Conservation (phyloP, 1,139 yeast species). For the Yamadazyma sp. region DNA sequence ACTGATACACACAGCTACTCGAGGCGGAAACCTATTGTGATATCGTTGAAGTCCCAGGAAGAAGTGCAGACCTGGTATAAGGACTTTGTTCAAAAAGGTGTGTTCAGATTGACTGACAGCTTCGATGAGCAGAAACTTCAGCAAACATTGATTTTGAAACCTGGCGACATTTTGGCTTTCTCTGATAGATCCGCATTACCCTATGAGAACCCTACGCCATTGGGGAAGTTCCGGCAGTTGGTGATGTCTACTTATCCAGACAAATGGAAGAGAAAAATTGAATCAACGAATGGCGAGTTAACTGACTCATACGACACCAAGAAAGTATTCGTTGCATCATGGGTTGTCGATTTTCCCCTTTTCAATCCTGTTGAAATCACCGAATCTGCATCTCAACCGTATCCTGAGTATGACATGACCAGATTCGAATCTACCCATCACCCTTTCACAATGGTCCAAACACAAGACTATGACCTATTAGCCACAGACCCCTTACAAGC, state of each 20-base stretch:
- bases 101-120: slow-evolving; percentile 16
- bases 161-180: slow-evolving; percentile 77
- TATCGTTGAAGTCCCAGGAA: slow-evolving; percentile 43
- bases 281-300: slow-evolving; percentile 17
- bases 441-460: slow-evolving; percentile 90
- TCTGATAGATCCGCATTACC: slow-evolving; percentile 64
- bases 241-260: slow-evolving; percentile 56
- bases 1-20: slow-evolving; percentile 50
- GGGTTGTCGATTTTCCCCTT: slow-evolving; percentile 91
- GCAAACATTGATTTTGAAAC: slow-evolving; percentile 37
- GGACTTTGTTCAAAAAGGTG: slow-evolving; percentile 30
- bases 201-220: slow-evolving; percentile 94
- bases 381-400: slow-evolving; percentile 27
- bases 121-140: slow-evolving; percentile 27
- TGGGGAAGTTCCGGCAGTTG: slow-evolving; percentile 81
- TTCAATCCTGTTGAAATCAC: slow-evolving; percentile 68
- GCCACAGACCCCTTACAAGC: slow-evolving; percentile 59
- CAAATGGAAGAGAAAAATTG: slow-evolving; percentile 48
- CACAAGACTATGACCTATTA: slow-evolving; percentile 63
- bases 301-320: slow-evolving; percentile 18
- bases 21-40: slow-evolving; percentile 58
- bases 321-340: slow-evolving; percentile 60
- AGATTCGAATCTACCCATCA: slow-evolving; percentile 79
- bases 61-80: slow-evolving; percentile 46
- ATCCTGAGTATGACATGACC: slow-evolving; percentile 59